Percentiles rank a stretch among this genome's conserved stretches.
Evolutionary conservation across 2,329 filamentous ascomycete genomes (phyloP).

Genomic region (Monosporascus cannonballus): DNA sequence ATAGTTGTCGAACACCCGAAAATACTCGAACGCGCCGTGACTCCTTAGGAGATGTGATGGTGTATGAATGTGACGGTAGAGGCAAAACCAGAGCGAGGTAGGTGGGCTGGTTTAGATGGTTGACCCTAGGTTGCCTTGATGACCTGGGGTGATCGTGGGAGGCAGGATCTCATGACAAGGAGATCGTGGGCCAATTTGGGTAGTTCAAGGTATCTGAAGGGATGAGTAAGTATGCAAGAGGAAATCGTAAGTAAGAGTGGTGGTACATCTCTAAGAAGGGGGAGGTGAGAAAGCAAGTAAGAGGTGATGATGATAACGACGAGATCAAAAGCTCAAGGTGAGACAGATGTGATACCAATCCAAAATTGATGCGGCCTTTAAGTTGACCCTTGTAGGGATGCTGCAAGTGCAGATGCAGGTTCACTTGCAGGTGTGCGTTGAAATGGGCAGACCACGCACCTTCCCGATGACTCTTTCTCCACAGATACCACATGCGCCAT

Average conservation of each 20-base stretch:
- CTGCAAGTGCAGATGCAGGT: conserved; percentile 8
- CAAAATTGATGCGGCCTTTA: conserved; percentile 5
- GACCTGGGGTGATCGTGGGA: neutral
- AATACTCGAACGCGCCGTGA: too few relatives aligned
- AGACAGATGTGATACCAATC: conserved; percentile 21
- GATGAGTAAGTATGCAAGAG: neutral
- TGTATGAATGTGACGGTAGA: neutral
- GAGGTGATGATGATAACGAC: neutral
- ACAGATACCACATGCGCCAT: neutral
- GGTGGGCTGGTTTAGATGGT: too few relatives aligned
- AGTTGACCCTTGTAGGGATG: conserved; percentile 12
- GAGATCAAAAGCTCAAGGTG: conserved; percentile 13
- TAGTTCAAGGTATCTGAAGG: neutral
- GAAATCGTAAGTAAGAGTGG: neutral
- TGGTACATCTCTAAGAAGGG: neutral
- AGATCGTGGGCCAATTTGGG: neutral
- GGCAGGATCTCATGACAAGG: neutral
- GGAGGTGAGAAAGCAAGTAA: neutral
- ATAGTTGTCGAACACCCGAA: too few relatives aligned
- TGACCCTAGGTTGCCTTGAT: neutral
- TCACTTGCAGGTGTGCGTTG: neutral
- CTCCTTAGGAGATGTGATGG: too few relatives aligned
- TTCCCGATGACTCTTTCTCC: neutral
- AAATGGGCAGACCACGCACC: neutral
- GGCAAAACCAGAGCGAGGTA: neutral